Evolutionary conservation across 2,329 filamentous ascomycete genomes (phyloP).

Genomic region (Didymella pomorum): DNA sequence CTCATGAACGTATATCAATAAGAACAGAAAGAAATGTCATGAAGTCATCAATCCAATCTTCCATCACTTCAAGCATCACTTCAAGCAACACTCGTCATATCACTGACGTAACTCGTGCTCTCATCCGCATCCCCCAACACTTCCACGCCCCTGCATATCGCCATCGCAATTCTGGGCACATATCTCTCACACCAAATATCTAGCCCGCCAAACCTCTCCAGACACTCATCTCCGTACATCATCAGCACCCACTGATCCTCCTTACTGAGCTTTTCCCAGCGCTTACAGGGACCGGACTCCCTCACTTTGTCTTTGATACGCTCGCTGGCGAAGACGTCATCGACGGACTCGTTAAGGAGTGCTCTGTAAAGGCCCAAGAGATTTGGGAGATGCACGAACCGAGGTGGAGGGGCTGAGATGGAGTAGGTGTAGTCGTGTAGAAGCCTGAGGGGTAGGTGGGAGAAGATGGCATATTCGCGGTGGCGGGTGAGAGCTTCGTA

Average conservation of each 20-base stretch:
- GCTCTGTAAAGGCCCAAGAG: slow-evolving; percentile 20
- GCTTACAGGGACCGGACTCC: slow-evolving; percentile 18
- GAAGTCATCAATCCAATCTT: neutral
- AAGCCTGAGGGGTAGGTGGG: neutral
- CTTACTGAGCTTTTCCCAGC: slow-evolving; percentile 21
- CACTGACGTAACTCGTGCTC: slow-evolving; percentile 2
- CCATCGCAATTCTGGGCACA: slow-evolving; percentile 42
- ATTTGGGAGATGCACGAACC: slow-evolving; percentile 3
- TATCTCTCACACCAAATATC: slow-evolving; percentile 35
- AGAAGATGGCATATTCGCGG: slow-evolving; percentile 28
- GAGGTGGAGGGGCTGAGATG: neutral
- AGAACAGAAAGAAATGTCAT: neutral
- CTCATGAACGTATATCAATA: neutral
- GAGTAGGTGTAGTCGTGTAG: neutral
- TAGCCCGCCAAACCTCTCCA: slow-evolving; percentile 38
- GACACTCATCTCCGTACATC: slow-evolving; percentile 42
- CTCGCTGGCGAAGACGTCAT: slow-evolving; percentile 13
- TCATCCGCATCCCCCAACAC: slow-evolving; percentile 22
- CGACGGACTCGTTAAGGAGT: slow-evolving; percentile 24
- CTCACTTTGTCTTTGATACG: slow-evolving; percentile 23
- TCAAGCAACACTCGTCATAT: slow-evolving; percentile 1
- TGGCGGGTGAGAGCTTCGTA: slow-evolving; percentile 22
- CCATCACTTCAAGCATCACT: neutral
- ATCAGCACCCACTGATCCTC: slow-evolving; percentile 40
- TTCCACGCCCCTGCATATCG: slow-evolving; percentile 27